A percentile compares a stretch with the other conserved stretches of the same genome.
These are phyloP conservation scores for Globisporangium middletonii DNA, from an alignment of 352 stramenopile species.

Conservation along the genomic window DNA sequence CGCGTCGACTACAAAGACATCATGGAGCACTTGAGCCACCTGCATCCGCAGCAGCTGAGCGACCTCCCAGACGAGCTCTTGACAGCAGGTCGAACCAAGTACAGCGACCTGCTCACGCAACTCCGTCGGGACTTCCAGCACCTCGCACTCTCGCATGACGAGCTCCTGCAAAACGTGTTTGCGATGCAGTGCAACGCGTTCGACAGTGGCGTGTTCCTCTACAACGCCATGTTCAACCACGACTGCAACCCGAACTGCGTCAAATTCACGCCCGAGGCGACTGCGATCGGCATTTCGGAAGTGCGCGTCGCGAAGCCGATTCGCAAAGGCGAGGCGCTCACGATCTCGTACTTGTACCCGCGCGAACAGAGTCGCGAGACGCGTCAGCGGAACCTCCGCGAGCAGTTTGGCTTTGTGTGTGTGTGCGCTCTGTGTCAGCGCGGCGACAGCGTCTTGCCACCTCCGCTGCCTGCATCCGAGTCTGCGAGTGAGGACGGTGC, in stretches of 20 bases:
- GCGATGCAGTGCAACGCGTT: conserved; percentile 94
- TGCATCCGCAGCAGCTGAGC: conserved; percentile 83
- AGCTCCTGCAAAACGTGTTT: conserved; percentile 86
- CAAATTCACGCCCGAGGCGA: conserved; percentile 83
- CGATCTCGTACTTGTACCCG: conserved; percentile 92
- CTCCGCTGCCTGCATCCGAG: conserved; percentile 16
- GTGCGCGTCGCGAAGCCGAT: conserved; percentile 86
- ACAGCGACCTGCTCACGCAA: conserved; percentile 44
- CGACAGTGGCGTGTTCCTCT: conserved; percentile 90
- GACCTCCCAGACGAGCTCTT: conserved; percentile 60
- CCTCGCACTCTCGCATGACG: conserved; percentile 43
- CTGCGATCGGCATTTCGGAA: conserved; percentile 74
- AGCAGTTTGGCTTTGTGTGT: conserved; percentile 92
- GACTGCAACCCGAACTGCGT: conserved; percentile 93
- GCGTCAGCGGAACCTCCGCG: conserved; percentile 71
- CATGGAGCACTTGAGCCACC: conserved; percentile 67
- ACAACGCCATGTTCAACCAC: conserved; percentile 95
- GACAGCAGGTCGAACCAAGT: conserved; percentile 44
- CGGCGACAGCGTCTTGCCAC: conserved; percentile 59
- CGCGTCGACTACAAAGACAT: conserved; percentile 62
- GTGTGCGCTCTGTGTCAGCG: conserved; percentile 55
- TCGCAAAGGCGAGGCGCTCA: conserved; percentile 84
- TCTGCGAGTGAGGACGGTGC: conserved; percentile 9
- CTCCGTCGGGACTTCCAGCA: conserved; percentile 43
- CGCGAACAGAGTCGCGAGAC: conserved; percentile 83